Evolutionary conservation across 768 basidiomycete species (phyloP), one percentile per base, ranked within the genome.

Genomic region (Tephrocybe sp.): DNA sequence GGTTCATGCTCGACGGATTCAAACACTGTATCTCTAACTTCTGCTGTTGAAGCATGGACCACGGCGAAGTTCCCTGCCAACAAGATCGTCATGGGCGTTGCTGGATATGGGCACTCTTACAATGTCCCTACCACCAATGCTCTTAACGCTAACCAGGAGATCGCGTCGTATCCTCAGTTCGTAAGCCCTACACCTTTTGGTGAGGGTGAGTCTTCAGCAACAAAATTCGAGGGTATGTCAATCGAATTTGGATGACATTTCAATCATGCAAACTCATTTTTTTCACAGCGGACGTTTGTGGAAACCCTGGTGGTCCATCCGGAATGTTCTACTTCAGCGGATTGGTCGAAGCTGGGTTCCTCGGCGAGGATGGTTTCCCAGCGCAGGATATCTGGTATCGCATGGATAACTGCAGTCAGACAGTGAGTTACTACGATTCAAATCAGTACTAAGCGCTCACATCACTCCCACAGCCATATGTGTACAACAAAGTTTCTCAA

Each of bases 61-160:
- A 56, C 55, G 0, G 92, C 92, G n/a, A 82, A 82, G 18, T 82
- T 97, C 72, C 87, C 91, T 16, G 70, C 76, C 15, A 45, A 68
- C 13, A 59, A 75, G 69, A 82, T 94, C 48, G 78, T 88, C 15
- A 79, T 97, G 30, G 94, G 91, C 44, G 79, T 97, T 0, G 74
- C 92, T 1, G 67, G 84, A 12, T 95, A 91, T 64, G 90, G 88
- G 1, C 91, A 90, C 65, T 79, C 85, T 33, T 94, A 73, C 74
- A 50, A 54, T 25, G 83, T 88, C 27, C 19, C 57, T 4, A 54
- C 59, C 13, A 51, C 57, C 5, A 60, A 61, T 13, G 82, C 83
- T 0, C 52, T 76, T 54, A 49, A 58, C 8, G 48, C 53, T 16
- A 58, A 55, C n/a, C 44, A 48, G 31, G 42, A 58, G 10, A 58